Percentiles rank a stretch among this genome's conserved stretches.
Evolutionary conservation across 1,139 yeast genomes (phyloP).

Genomic region (Nakaseomyces kungkrabaensis): DNA sequence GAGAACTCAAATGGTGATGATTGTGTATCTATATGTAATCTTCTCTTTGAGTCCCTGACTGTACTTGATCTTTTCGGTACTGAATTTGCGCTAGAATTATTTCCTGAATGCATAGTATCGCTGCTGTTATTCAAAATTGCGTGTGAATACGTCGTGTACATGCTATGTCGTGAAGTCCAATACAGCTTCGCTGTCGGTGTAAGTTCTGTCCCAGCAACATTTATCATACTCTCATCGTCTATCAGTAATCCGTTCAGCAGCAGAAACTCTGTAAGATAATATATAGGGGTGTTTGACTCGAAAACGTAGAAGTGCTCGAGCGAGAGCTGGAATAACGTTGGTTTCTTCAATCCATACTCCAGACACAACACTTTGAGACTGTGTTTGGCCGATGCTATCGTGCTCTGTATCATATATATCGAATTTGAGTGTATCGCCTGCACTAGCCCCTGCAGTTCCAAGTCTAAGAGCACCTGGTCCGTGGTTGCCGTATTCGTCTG

Average conservation of each 20-base stretch:
- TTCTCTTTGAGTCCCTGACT: background rate
- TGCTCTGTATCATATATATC: conserved; percentile 37
- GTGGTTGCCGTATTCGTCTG: background rate
- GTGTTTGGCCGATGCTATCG: conserved; percentile 44
- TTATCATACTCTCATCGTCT: conserved; percentile 18
- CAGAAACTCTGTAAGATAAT: conserved; percentile 67
- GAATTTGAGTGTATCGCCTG: conserved; percentile 45
- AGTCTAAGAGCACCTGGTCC: background rate
- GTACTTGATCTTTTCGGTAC: background rate
- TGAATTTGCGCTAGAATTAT: background rate
- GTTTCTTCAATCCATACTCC: conserved; percentile 20
- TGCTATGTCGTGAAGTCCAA: conserved; percentile 41
- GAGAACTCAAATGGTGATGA: background rate
- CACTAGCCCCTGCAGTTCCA: conserved; percentile 13
- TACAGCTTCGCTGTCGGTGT: conserved; percentile 29
- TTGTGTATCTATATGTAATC: conserved; percentile 1
- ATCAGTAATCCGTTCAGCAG: conserved; percentile 47
- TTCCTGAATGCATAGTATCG: background rate
- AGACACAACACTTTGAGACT: conserved; percentile 15
- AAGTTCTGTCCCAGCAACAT: conserved; percentile 7
- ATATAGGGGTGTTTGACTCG: conserved; percentile 32
- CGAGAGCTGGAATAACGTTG: conserved; percentile 52
- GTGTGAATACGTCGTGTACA: conserved; percentile 10
- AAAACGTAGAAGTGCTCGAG: conserved; percentile 37
- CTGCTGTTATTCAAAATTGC: background rate